Conservation (phyloP, 352 stramenopile species). For the Peronospora destructor region DNA sequence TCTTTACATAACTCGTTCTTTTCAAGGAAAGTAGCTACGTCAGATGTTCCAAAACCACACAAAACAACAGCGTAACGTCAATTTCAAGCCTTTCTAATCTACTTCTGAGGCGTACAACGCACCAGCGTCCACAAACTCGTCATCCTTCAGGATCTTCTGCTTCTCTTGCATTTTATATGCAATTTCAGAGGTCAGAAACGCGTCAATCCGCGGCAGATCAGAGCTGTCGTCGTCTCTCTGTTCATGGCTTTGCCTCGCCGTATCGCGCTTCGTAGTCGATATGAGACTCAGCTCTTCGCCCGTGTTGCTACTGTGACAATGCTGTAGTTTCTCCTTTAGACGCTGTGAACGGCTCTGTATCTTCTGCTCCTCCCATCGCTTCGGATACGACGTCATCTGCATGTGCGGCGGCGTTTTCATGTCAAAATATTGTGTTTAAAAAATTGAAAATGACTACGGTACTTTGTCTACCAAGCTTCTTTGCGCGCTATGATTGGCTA, state of each 20-base stretch:
- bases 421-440: background rate
- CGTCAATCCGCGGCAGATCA: constrained; percentile 31
- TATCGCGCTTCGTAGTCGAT: constrained; percentile 26
- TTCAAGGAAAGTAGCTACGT: constrained; percentile 36
- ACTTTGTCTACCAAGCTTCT: background rate
- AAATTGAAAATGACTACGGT: background rate
- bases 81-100: background rate
- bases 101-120: constrained; percentile 3
- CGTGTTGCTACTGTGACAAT: constrained; percentile 14
- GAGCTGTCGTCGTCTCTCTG: constrained; percentile 21
- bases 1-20: constrained; percentile 40
- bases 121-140: constrained; percentile 75
- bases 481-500: background rate
- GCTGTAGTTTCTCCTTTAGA: constrained; percentile 5
- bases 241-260: background rate
- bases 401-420: constrained; percentile 29
- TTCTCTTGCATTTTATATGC: constrained; percentile 5
- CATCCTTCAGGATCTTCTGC: constrained; percentile 27
- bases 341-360: constrained; percentile 25
- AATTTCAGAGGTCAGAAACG: constrained; percentile 20
- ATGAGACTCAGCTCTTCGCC: constrained; percentile 29
- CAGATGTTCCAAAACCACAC: background rate
- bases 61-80: constrained; percentile 5
- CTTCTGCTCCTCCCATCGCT: constrained; percentile 49
- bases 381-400: constrained; percentile 40